phyloP scores from a whole-genome alignment of 2,329 filamentous ascomycete genomes.

The Pseudocercospora fijiensis region DNA sequence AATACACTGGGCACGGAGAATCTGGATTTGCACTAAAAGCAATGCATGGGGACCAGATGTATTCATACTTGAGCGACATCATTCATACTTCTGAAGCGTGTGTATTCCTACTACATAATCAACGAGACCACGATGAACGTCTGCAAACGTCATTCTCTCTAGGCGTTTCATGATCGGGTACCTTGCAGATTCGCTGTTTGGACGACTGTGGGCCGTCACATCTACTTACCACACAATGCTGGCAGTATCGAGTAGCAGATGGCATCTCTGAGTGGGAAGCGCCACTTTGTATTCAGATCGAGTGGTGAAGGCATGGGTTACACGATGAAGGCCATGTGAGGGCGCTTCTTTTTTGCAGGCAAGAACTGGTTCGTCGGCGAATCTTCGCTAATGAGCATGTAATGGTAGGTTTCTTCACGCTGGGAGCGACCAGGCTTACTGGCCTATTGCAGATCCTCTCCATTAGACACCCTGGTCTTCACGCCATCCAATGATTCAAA shows the following conservation, averaged over 20 bases:
- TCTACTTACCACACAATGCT: not conserved
- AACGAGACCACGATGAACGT: not conserved
- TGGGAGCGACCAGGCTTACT: not conserved
- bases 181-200: not conserved
- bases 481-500: not conserved
- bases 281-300: not conserved
- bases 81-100: not conserved
- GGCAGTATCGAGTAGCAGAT: too few relatives aligned
- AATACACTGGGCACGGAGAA: not conserved
- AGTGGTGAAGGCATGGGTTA: not conserved
- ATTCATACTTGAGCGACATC: not conserved
- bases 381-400: not conserved
- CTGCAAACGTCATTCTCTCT: not conserved
- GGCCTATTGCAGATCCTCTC: not conserved
- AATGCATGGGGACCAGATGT: constrained; percentile 4
- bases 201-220: not conserved
- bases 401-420: not conserved
- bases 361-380: not conserved
- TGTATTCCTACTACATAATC: not conserved
- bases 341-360: constrained; percentile 1
- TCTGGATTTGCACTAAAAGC: not conserved
- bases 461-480: not conserved
- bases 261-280: not conserved
- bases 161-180: not conserved
- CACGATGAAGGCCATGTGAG: not conserved